Evolutionary conservation across 257 asterid species (phyloP).

Genomic region (Scutellaria galericulata): DNA sequence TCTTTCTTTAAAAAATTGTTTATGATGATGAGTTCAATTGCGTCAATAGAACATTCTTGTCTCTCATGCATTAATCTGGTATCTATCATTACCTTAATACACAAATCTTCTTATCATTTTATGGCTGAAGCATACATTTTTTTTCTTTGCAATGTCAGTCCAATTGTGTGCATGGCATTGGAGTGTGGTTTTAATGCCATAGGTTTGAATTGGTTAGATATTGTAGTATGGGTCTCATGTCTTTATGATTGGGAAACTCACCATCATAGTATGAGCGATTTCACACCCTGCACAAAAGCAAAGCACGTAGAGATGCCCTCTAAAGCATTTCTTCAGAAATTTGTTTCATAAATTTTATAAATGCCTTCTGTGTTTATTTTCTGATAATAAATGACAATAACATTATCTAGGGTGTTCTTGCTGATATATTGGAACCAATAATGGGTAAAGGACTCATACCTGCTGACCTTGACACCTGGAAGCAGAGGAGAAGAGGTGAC

Average conservation of each 20-base stretch:
- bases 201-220: background rate
- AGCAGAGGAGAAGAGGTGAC: conserved; percentile 93
- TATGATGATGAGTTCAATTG: background rate
- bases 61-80: conserved; percentile 2
- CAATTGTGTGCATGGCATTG: background rate
- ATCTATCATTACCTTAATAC: background rate
- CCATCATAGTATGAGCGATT: background rate
- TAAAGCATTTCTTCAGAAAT: background rate
- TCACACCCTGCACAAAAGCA: background rate
- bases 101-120: background rate
- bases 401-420: conserved; percentile 84
- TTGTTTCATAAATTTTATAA: background rate
- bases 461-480: conserved; percentile 97
- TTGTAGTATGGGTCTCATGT: background rate
- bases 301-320: no score
- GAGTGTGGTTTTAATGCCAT: background rate
- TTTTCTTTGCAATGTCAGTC: conserved; percentile 2
- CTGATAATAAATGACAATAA: conserved; percentile 19
- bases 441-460: conserved; percentile 99
- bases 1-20: background rate
- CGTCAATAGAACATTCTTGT: conserved; percentile 9
- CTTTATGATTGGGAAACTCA: background rate
- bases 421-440: conserved; percentile 97
- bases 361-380: conserved; percentile 6
- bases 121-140: background rate